Conservation (phyloP, 176 grass and related monocot genomes). For the Oryza meridionalis region DNA sequence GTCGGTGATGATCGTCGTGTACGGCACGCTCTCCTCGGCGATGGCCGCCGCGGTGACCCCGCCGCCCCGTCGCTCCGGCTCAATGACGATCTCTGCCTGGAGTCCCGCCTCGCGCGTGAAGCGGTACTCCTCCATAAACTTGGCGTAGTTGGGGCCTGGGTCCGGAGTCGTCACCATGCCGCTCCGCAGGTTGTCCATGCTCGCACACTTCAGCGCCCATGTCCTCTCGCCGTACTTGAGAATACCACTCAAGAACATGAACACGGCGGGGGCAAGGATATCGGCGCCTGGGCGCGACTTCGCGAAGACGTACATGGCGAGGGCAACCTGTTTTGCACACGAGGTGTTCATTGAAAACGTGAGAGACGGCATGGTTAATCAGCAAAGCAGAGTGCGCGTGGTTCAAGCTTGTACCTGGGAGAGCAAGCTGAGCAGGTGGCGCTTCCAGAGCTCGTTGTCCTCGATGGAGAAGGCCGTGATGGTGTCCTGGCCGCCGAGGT, state of each 20-base stretch:
- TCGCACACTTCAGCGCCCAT: conserved; percentile 54
- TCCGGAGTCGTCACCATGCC: conserved; percentile 46
- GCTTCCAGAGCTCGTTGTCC: conserved; percentile 53
- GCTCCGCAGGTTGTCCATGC: conserved; percentile 58
- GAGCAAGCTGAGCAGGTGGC: conserved; percentile 56
- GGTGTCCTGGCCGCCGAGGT: conserved; percentile 53
- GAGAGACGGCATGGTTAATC: background rate
- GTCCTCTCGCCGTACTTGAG: conserved; percentile 65
- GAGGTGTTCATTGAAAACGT: background rate
- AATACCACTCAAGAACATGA: conserved; percentile 60
- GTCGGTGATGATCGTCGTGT: conserved; percentile 41
- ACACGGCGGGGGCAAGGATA: conserved; percentile 15
- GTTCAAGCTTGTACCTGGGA: conserved; percentile 23
- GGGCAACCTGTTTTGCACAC: conserved; percentile 29
- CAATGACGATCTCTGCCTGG: conserved; percentile 42
- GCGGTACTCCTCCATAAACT: conserved; percentile 75
- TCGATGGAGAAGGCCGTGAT: conserved; percentile 15
- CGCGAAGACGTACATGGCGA: conserved; percentile 54
- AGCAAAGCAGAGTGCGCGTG: background rate
- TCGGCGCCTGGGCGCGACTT: conserved; percentile 44
- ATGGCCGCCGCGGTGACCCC: background rate
- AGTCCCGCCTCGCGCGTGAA: conserved; percentile 58
- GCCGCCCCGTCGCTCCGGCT: conserved; percentile 20
- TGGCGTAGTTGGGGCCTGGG: conserved; percentile 67
- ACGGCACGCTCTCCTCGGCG: conserved; percentile 10